Evolutionary conservation across 371 early-diverging fungal genomes (phyloP).

Genomic region (Syncephalis fuscata): DNA sequence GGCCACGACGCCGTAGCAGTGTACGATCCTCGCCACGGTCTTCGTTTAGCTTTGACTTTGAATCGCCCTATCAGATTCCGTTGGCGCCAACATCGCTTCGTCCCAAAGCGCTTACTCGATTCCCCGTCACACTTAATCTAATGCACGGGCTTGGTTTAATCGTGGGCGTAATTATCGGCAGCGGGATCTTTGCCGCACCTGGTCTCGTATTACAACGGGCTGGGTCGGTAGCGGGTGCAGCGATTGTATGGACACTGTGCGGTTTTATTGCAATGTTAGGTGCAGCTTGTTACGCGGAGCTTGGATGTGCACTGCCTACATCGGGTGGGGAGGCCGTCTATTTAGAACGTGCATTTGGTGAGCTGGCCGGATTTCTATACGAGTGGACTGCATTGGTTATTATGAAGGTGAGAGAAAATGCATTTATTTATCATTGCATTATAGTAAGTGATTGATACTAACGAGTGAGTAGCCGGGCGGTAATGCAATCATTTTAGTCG

Average conservation of each 20-base stretch:
- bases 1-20: no score
- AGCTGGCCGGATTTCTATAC: constrained; percentile 68
- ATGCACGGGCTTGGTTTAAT: no score
- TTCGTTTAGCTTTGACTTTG: no score
- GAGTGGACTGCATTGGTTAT: constrained; percentile 20
- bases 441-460: no score
- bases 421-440: no score
- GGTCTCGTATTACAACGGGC: constrained; percentile 39
- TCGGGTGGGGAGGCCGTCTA: constrained; percentile 82
- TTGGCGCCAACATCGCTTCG: no score
- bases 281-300: constrained; percentile 63
- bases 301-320: constrained; percentile 68
- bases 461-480: no score
- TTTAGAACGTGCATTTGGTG: constrained; percentile 59
- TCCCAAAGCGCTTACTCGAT: no score
- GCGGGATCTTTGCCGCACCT: constrained; percentile 72
- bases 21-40: no score
- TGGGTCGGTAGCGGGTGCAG: constrained; percentile 53
- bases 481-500: no score
- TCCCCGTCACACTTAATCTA: no score
- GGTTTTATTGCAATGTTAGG: constrained; percentile 61
- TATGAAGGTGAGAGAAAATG: constrained; percentile 5
- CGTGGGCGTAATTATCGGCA: constrained; percentile 63
- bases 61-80: no score
- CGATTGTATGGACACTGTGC: constrained; percentile 65